Base-by-base conservation (phyloP, 2,329 filamentous ascomycete genomes). In the Ceratocystiopsis minuta region DNA sequence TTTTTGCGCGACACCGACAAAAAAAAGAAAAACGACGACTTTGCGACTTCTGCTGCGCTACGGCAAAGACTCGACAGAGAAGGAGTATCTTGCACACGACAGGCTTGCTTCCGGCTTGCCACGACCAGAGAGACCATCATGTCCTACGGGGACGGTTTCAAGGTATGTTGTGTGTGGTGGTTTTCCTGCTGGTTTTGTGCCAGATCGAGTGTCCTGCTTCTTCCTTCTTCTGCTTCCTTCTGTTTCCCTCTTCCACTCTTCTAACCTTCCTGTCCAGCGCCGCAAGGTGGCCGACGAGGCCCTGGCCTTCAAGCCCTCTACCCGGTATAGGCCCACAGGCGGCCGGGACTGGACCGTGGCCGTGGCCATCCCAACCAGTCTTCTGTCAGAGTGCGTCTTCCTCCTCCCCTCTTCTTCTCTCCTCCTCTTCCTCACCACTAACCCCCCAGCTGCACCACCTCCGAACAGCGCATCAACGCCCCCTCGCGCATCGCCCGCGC, bases 401-500 rank as follows among this genome's bases (percentile, higher is more conserved):
- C 17, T 33, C 10, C 15, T 11, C 32, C 24, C 16, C 7, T 40
- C 12, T 16, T 31, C 24, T 16, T 11, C 16, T 18, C 34, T 28
- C 16, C 4, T 33, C 2, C 33, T 3, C 2, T 17, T n/a, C 14
- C 13, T 24, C 31, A 11, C 14, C n/a, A 4, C 35, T 37, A 7
- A 32, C 37, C 11, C 43, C 4, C 44, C 50, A 86, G 80, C 55
- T 75, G 78, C 34, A 66, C 73, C 44, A 80, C 78, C 11, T 74
- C 78, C 48, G 83, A 92, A 46, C 77, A 83, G 54, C 79, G 84
- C 55, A 84, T 79, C 33, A 68, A 70, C 38, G 66, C 81, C 38
- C 79, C 78, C 1, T 81, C 80, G 9, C 77, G 80, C 48, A 77
- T 93, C 41, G 84, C 84, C 6, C 80, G 85, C 41, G 82, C 83